A percentile compares a stretch with the other conserved stretches of the same genome.
These are phyloP conservation scores for Pseudogymnoascus sp. DNA, from an alignment of 2,329 filamentous ascomycete genomes.

Conservation along the genomic window DNA sequence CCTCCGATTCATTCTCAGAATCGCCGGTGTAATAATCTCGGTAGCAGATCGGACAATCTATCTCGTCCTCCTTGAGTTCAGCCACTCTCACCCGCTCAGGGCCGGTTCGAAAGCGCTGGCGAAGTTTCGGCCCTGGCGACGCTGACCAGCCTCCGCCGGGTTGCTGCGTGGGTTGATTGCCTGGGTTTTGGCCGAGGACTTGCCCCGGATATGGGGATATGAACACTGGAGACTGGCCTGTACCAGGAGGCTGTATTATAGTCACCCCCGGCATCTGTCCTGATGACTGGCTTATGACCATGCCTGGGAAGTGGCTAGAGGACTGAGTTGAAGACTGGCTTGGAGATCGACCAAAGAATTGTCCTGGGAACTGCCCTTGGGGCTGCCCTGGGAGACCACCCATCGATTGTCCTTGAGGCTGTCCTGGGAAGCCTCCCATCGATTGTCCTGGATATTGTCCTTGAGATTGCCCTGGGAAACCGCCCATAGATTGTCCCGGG, in stretches of 20 bases:
- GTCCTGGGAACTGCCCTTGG: background rate
- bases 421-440: background rate
- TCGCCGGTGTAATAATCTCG: background rate
- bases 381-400: background rate
- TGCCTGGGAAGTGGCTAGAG: background rate
- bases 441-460: background rate
- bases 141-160: background rate
- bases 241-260: background rate
- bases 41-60: constrained; percentile 10
- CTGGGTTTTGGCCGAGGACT: background rate
- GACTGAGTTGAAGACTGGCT: background rate
- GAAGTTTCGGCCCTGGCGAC: background rate
- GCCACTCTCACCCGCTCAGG: background rate
- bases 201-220: background rate
- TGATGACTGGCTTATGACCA: background rate
- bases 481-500: background rate
- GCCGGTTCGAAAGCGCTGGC: background rate
- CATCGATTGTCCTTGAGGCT: background rate
- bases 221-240: background rate
- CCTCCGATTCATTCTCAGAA: background rate
- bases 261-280: background rate
- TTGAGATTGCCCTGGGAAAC: background rate
- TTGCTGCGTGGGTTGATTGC: background rate
- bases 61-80: background rate
- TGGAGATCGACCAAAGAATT: background rate